These are phyloP conservation scores for Ambrosiella xylebori DNA, from an alignment of 2,329 filamentous ascomycete species.

Conservation along the genomic window DNA sequence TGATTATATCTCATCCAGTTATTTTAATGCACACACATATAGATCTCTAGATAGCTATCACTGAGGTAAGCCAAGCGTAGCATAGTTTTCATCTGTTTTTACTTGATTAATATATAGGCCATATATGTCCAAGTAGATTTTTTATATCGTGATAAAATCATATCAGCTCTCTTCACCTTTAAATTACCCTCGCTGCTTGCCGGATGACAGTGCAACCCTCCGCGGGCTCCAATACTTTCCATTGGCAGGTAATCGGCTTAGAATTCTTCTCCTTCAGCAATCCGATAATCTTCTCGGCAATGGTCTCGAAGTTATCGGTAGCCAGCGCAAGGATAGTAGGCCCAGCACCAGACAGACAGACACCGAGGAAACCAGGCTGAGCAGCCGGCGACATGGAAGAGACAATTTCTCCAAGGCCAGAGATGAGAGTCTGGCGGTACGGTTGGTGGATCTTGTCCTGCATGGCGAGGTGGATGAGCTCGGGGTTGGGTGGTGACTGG, in stretches of 20 bases:
- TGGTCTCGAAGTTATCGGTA: conserved; percentile 73
- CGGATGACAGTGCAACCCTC: conserved; percentile 43
- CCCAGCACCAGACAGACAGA: conserved; percentile 86
- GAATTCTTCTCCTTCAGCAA: conserved; percentile 46
- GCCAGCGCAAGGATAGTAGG: conserved; percentile 89
- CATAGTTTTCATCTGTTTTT: no score
- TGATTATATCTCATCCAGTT: background rate
- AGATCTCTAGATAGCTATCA: background rate
- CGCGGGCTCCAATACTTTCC: conserved; percentile 77
- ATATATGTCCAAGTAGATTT: background rate
- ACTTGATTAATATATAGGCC: background rate
- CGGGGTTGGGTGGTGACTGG: conserved; percentile 74
- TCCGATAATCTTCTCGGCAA: conserved; percentile 61
- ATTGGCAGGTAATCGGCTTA: conserved; percentile 52
- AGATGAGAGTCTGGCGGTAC: conserved; percentile 81
- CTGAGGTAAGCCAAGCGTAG: no score
- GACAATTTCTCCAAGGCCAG: conserved; percentile 78
- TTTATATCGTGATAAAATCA: background rate
- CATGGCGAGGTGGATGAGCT: conserved; percentile 95
- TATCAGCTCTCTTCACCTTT: background rate
- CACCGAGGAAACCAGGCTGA: conserved; percentile 76
- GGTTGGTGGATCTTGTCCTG: conserved; percentile 97
- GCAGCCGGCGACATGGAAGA: conserved; percentile 76
- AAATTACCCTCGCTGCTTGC: conserved; percentile 14
- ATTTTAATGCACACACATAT: background rate